Base-by-base conservation (phyloP, 176 grass and related monocot species). In the Oropetium thomaeum region DNA sequence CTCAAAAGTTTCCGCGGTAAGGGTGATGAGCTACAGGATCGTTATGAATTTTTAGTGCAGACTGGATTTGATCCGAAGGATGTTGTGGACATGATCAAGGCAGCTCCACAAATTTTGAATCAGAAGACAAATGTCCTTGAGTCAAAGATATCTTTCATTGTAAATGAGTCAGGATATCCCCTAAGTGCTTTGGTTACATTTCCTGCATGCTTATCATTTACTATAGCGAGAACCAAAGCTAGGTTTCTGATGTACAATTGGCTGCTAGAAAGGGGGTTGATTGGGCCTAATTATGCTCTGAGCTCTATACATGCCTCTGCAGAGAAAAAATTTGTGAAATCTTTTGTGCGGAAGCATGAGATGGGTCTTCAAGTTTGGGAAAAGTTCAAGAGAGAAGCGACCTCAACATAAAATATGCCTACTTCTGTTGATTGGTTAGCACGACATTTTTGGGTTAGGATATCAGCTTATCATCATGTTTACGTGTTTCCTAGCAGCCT, bases 201-300 rank as follows among this genome's bases (percentile, higher is more conserved):
- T 71, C 90, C 90, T 1, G 12, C 79, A 5, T 92, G 38, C 78
- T 31, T 92, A 72, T 80, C 86, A 0, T 92, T 83, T 65, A 89
- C 83, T 76, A 8, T 77, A 26, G 65, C 73, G 53, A 89, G 90
- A 82, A 52, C 62, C 44, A 89, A 83, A 73, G 20, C 43, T 38
- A 92, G 90, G 79, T 52, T 83, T 33, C 64, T 79, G 15, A 86
- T 84, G 90, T 92, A 89, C 79, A 74, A 81, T 22, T 92, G 90
- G 90, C 73, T 92, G 65, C 63, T 42, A 75, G 83, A 86, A 51
- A 92, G 4, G 64, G 86, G 90, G n/a, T 9, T 38, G 67, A 27
- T 51, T 59, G 42, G 16, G 20, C 66, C 80, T 40, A 42, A 58
- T 23, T 12, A 81, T 37, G 86, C 90, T 51, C 66, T 92, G 38